A percentile compares a stretch with the other conserved stretches of the same genome.
Conservation (phyloP, 2,329 filamentous ascomycete species). For the Aspergillus fumigatus region DNA sequence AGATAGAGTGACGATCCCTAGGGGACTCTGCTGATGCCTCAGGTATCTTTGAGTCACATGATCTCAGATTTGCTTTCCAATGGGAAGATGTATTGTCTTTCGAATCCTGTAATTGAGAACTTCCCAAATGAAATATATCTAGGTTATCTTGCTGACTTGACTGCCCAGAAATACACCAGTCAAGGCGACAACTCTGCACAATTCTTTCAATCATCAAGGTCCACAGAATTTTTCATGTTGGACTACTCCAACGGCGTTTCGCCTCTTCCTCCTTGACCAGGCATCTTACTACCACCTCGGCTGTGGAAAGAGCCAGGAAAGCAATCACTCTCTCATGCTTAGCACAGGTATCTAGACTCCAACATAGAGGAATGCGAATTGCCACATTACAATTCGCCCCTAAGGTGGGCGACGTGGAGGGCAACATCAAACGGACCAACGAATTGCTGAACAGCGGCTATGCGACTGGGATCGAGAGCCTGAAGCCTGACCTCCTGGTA, state of each 20-base stretch:
- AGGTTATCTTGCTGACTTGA: neutral
- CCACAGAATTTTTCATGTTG: neutral
- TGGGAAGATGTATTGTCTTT: neutral
- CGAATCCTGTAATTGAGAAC: neutral
- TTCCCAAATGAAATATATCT: neutral
- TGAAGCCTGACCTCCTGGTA: slow-evolving; percentile 52
- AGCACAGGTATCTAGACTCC: slow-evolving; percentile 1
- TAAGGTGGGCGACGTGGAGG: slow-evolving; percentile 39
- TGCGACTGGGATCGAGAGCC: slow-evolving; percentile 11
- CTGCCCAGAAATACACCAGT: neutral
- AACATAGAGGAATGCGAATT: slow-evolving; percentile 37
- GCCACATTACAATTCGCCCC: slow-evolving; percentile 46
- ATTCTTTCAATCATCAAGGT: neutral
- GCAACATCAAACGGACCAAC: slow-evolving; percentile 43
- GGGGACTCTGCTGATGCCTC: neutral
- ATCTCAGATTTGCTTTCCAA: neutral
- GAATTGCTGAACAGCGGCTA: slow-evolving; percentile 37
- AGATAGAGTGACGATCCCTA: too few species aligned
- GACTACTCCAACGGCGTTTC: neutral
- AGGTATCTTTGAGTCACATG: neutral
- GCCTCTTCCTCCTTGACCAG: neutral
- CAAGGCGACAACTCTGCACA: neutral
- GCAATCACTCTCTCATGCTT: neutral
- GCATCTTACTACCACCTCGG: neutral
- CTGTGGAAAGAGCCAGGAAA: neutral